Conservation (phyloP, 345 rosid genomes). For the Salix purpurea region DNA sequence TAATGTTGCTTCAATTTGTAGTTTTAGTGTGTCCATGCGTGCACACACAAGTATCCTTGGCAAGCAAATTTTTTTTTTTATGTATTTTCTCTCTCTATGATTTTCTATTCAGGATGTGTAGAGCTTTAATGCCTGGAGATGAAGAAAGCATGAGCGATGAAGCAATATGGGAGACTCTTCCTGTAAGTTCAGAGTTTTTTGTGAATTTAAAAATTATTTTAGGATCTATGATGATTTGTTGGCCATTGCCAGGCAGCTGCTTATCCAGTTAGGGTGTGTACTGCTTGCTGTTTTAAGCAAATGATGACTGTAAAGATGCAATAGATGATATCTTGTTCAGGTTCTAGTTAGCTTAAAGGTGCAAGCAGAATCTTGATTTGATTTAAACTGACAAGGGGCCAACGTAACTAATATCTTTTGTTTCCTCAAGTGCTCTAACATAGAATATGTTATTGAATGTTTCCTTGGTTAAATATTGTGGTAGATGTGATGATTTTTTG, state of each 20-base stretch:
- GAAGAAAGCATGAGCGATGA: slow-evolving; percentile 91
- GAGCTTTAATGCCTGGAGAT: slow-evolving; percentile 91
- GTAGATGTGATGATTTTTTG: neutral
- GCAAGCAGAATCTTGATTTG: neutral
- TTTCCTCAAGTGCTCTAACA: neutral
- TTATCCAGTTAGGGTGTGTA: neutral
- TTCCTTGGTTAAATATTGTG: neutral
- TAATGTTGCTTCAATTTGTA: neutral
- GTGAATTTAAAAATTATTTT: slow-evolving; percentile 1
- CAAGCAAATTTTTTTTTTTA: slow-evolving; percentile 5
- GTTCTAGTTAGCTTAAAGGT: neutral
- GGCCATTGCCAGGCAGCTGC: neutral
- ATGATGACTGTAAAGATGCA: neutral
- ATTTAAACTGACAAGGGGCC: neutral
- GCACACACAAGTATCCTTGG: neutral
- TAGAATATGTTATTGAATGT: neutral
- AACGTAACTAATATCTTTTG: neutral
- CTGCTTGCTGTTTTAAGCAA: neutral
- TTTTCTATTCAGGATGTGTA: slow-evolving; percentile 57
- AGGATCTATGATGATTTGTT: neutral
- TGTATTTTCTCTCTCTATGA: neutral
- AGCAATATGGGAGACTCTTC: slow-evolving; percentile 96
- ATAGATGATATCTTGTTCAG: neutral
- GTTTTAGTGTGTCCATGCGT: too few species aligned
- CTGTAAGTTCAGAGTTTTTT: slow-evolving; percentile 46